phyloP scores from a whole-genome alignment of 2,329 filamentous ascomycete species.

The Neonectria punicea region DNA sequence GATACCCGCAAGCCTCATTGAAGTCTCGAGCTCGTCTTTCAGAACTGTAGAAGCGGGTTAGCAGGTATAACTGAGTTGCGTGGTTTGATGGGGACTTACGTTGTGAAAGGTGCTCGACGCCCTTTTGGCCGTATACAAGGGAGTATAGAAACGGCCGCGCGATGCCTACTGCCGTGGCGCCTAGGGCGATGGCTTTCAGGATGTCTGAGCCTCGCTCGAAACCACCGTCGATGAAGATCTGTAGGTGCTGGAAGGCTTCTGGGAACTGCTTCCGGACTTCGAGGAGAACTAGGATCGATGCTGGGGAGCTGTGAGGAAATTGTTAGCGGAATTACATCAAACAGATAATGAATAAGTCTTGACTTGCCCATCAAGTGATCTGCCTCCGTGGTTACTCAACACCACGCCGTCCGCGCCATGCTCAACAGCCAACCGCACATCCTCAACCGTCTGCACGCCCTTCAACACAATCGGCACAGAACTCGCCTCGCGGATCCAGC shows the following conservation, averaged over 20 bases:
- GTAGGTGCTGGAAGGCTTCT: conserved; percentile 59
- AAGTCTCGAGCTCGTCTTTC: conserved; percentile 46
- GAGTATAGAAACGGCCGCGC: conserved; percentile 64
- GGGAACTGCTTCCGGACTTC: conserved; percentile 62
- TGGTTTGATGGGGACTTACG: conserved; percentile 53
- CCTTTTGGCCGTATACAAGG: conserved; percentile 63
- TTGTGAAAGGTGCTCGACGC: conserved; percentile 63
- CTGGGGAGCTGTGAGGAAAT: conserved; percentile 44
- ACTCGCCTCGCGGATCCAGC: conserved; percentile 59
- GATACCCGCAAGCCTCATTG: conserved; percentile 45
- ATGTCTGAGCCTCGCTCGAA: conserved; percentile 65
- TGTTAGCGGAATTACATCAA: not conserved
- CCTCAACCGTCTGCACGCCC: conserved; percentile 65
- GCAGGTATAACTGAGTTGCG: not conserved
- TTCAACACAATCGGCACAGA: conserved; percentile 66
- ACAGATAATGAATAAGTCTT: rapidly evolving
- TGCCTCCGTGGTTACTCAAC: conserved; percentile 68
- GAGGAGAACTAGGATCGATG: conserved; percentile 61
- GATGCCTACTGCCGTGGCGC: conserved; percentile 64
- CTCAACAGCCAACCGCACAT: conserved; percentile 61
- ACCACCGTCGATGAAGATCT: conserved; percentile 65
- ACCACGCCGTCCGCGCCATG: conserved; percentile 64
- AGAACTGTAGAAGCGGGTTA: conserved; percentile 31
- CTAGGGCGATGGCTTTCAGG: conserved; percentile 63
- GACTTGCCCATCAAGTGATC: conserved; percentile 60